Evolutionary conservation across 2,329 filamentous ascomycete genomes (phyloP), one percentile per base, ranked within the genome.

Genomic region (Thielaviopsis euricoi): DNA sequence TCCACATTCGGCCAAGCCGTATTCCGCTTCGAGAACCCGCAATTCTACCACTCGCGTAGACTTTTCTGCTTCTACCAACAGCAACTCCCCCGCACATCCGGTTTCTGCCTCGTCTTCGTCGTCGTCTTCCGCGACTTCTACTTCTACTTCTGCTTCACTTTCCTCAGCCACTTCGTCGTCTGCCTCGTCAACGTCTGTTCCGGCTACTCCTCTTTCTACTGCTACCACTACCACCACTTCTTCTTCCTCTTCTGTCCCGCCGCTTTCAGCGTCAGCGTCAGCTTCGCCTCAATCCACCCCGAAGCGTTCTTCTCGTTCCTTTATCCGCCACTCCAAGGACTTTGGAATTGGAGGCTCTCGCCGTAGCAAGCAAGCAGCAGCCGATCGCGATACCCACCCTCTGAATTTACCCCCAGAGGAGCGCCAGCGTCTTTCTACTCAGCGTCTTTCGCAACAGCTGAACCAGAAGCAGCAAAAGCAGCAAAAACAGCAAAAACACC

Each of bases 351-450:
- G 68, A 67, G 17, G 74, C 71, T 52, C 71, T 68, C 74, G 77
- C 58, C 74, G 77, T 62, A 72, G 71, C 64, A 81, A 80, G 68
- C 71, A 58, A 23, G 10, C 52, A 17, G 53, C 46, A 26, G 19
- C 75, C 66, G 83, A 87, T 67, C 76, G 76, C 62, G 80, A 91
- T 68, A 85, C 82, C 2, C 90, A 96, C 70, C 91, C 91, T 46
- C 79, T 96, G 56, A 96, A 96, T 67, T 81, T 95, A 22, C 89
- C 86, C 1, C 89, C 89, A 52, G 89, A 95, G 74, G 85, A 95
- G 77, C 80, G 89, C 66, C 86, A 87, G 70, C 82, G 87, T 62
- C 72, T 87, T 59, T 88, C 85, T n/a, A 57, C 29, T 12, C 51
- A 60, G 50, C 51, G 52, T 54, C 54, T 60, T 43, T 57, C 52